These are phyloP conservation scores for Delphinella strobiligena DNA, from an alignment of 2,329 filamentous ascomycete genomes.

Conservation along the genomic window DNA sequence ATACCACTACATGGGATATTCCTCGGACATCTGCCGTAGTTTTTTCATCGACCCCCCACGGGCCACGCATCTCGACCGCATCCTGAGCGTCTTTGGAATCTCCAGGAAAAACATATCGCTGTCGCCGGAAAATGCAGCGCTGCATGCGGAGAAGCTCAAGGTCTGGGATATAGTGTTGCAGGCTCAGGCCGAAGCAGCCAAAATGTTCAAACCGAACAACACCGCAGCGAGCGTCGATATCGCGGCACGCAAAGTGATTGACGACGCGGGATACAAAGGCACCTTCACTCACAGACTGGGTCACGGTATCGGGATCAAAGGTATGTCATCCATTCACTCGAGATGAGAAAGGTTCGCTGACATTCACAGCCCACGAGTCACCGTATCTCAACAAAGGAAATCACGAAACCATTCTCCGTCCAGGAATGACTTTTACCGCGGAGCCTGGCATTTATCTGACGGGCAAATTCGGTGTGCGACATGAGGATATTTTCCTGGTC, in stretches of 20 bases:
- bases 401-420: constrained; percentile 29
- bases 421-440: constrained; percentile 52
- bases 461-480: constrained; percentile 47
- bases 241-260: constrained; percentile 46
- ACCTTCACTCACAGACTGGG: constrained; percentile 51
- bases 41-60: constrained; percentile 37
- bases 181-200: constrained; percentile 46
- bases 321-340: neutral
- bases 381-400: constrained; percentile 55
- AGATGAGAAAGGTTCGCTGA: neutral
- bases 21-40: constrained; percentile 51
- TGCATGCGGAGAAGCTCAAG: constrained; percentile 36
- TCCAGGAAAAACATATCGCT: neutral
- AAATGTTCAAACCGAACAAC: constrained; percentile 37
- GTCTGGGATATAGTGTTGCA: constrained; percentile 51
- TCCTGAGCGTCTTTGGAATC: too few species aligned
- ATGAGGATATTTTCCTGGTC: constrained; percentile 51
- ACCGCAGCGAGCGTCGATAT: constrained; percentile 50
- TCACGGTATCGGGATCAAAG: constrained; percentile 53
- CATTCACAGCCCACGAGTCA: constrained; percentile 42
- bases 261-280: constrained; percentile 45
- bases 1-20: constrained; percentile 48
- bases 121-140: constrained; percentile 10
- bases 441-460: constrained; percentile 53
- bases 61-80: too few species aligned